phyloP scores from a whole-genome alignment of 2,329 filamentous ascomycete genomes.

The Penicillium janthinellum region DNA sequence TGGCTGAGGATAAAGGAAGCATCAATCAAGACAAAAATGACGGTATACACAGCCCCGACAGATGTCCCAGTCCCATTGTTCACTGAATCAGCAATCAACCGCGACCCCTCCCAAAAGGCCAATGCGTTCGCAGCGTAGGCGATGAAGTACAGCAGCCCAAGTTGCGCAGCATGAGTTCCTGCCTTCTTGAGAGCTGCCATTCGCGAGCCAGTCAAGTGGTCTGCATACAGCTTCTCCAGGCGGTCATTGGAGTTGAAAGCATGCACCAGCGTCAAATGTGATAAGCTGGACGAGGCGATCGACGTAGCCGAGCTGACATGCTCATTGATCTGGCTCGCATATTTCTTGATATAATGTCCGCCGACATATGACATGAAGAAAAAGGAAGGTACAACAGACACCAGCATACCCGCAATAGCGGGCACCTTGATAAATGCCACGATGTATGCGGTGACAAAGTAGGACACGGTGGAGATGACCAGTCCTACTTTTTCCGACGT shows the following conservation, averaged over 20 bases:
- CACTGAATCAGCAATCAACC: constrained; percentile 50
- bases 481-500: constrained; percentile 72
- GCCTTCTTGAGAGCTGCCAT: constrained; percentile 61
- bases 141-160: constrained; percentile 66
- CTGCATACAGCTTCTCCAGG: constrained; percentile 61
- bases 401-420: constrained; percentile 63
- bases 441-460: constrained; percentile 67
- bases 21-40: constrained; percentile 43
- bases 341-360: constrained; percentile 56
- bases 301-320: constrained; percentile 60
- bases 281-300: constrained; percentile 63
- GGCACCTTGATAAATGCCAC: constrained; percentile 67
- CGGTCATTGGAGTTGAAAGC: constrained; percentile 62
- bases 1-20: constrained; percentile 43
- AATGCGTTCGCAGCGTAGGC: constrained; percentile 67
- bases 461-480: constrained; percentile 62
- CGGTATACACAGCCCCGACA: constrained; percentile 40
- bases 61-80: constrained; percentile 24
- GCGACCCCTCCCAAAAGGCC: constrained; percentile 68
- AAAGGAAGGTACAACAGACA: constrained; percentile 65
- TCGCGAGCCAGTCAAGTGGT: constrained; percentile 52
- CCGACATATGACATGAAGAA: constrained; percentile 59
- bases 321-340: constrained; percentile 51
- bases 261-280: constrained; percentile 62
- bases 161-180: constrained; percentile 57